phyloP scores from a whole-genome alignment of 1,139 yeast genomes.

The Geotrichum reessii region DNA sequence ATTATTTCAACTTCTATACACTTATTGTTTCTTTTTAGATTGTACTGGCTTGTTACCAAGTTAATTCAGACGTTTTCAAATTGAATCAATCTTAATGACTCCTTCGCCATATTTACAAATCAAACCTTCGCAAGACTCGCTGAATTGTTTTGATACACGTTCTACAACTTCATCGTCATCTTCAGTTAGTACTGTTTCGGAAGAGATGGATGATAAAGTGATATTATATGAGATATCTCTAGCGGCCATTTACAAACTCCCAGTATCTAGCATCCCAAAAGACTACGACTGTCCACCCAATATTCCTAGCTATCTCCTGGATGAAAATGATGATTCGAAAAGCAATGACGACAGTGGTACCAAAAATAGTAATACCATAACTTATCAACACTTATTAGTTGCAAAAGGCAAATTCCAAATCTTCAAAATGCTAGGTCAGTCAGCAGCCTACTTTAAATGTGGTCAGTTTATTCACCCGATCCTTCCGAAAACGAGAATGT shows the following conservation, averaged over 20 bases:
- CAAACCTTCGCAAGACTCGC: background rate
- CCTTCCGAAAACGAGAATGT: slow-evolving; percentile 52
- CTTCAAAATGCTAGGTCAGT: slow-evolving; percentile 58
- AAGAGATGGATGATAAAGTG: slow-evolving; percentile 23
- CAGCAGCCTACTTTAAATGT: slow-evolving; percentile 56
- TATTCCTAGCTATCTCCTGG: slow-evolving; percentile 4
- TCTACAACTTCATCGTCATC: background rate
- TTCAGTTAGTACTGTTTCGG: background rate
- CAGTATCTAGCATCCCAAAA: slow-evolving; percentile 6
- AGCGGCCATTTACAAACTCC: slow-evolving; percentile 12
- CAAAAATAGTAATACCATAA: background rate
- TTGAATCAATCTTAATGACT: background rate
- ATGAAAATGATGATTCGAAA: background rate
- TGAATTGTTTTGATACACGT: background rate
- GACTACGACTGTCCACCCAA: slow-evolving; percentile 13
- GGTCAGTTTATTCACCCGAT: slow-evolving; percentile 62
- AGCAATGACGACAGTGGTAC: background rate
- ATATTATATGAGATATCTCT: slow-evolving; percentile 20
- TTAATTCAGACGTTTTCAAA: background rate
- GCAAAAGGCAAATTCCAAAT: slow-evolving; percentile 53
- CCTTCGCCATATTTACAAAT: background rate
- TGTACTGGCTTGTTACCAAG: background rate
- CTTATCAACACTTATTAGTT: background rate
- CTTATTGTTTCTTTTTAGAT: background rate
- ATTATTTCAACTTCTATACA: background rate